phyloP scores from a whole-genome alignment of 176 grass and related monocot species.

The Triticum timopheevii region DNA sequence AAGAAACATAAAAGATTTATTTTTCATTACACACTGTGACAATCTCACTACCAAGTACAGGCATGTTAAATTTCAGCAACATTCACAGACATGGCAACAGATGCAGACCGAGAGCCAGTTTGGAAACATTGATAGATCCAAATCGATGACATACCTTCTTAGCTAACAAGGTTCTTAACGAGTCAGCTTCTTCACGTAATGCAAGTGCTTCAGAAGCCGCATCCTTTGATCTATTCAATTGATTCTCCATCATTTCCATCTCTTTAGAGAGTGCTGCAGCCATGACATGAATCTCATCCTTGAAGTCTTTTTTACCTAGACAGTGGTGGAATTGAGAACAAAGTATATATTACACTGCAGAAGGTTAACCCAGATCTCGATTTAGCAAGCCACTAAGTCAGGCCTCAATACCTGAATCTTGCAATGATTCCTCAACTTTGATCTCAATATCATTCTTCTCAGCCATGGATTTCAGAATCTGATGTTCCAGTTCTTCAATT shows the following conservation, averaged over 20 bases:
- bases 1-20: conserved; percentile 17
- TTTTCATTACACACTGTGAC: not conserved
- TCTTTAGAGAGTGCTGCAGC: conserved; percentile 82
- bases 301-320: conserved; percentile 91
- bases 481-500: conserved; percentile 71
- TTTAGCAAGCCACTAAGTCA: not conserved
- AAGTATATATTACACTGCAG: conserved; percentile 25
- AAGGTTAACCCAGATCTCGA: not conserved
- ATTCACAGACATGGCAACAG: conserved; percentile 5
- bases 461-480: conserved; percentile 57
- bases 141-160: conserved; percentile 54
- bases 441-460: conserved; percentile 91
- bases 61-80: not conserved
- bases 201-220: conserved; percentile 65
- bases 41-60: not conserved
- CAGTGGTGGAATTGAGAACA: conserved; percentile 9
- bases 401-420: conserved; percentile 77
- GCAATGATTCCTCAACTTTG: conserved; percentile 82
- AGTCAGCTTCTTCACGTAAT: conserved; percentile 73
- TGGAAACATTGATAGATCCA: not conserved
- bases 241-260: conserved; percentile 90
- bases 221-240: conserved; percentile 83
- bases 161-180: conserved; percentile 60
- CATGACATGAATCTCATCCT: conserved; percentile 96
- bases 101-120: conserved; percentile 2